These are phyloP conservation scores for Bipolaris zeicola DNA, from an alignment of 2,329 filamentous ascomycete genomes.

Conservation along the genomic window DNA sequence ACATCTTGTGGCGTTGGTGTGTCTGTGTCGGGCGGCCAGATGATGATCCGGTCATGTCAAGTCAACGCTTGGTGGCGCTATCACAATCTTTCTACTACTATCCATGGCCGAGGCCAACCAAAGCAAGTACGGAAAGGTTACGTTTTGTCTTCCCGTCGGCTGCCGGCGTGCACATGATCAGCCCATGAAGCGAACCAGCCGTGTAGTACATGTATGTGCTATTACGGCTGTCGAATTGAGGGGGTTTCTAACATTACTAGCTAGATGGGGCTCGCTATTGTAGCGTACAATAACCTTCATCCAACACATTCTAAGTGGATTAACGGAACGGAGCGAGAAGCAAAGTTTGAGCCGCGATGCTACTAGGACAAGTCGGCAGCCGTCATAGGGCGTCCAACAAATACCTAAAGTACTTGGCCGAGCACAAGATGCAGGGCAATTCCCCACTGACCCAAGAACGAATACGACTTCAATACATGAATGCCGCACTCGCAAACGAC, in stretches of 20 bases:
- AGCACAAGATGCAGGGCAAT: slow-evolving; percentile 6
- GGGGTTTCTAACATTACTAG: not conserved
- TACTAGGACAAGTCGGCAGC: not conserved
- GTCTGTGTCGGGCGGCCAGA: not conserved
- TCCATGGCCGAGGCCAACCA: not conserved
- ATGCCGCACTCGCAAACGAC: not conserved
- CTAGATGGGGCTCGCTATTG: not conserved
- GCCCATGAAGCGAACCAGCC: not conserved
- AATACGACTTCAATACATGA: not conserved
- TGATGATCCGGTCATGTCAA: slow-evolving; percentile 2
- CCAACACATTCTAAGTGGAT: not conserved
- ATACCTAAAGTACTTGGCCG: not conserved
- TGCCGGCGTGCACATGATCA: slow-evolving; percentile 2
- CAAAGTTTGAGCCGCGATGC: slow-evolving; percentile 1
- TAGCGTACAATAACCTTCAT: slow-evolving; percentile 2
- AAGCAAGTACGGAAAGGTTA: not conserved
- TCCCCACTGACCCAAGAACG: not conserved
- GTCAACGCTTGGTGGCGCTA: slow-evolving; percentile 2
- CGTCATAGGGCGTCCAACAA: not conserved
- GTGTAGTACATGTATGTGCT: not conserved
- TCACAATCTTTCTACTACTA: not conserved
- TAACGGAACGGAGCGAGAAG: slow-evolving; percentile 11
- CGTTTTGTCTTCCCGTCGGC: not conserved
- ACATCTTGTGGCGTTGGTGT: not conserved
- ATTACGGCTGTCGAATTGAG: not conserved